Evolutionary conservation across 208 protist genomes (phyloP).

Genomic region (Trypanosoma congolense): DNA sequence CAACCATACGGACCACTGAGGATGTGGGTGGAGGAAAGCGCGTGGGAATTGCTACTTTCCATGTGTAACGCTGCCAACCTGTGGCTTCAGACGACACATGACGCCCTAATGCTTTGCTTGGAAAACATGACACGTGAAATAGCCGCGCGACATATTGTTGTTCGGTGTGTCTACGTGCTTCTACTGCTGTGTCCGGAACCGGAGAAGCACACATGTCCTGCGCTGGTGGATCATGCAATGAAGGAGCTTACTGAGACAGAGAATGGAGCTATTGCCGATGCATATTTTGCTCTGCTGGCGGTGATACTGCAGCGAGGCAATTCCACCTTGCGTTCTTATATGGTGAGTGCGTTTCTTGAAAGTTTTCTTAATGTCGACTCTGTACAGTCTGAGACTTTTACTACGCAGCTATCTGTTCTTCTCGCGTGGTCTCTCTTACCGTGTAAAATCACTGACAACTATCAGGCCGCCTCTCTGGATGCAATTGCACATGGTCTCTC

Average conservation of each 20-base stretch:
- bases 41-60: conserved; percentile 69
- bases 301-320: conserved; percentile 25
- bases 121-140: conserved; percentile 57
- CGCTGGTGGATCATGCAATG: conserved; percentile 28
- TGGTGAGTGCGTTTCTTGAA: conserved; percentile 20
- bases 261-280: conserved; percentile 24
- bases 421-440: conserved; percentile 10
- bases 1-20: conserved; percentile 25
- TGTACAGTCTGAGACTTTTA: conserved; percentile 36
- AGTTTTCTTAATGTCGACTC: conserved; percentile 19
- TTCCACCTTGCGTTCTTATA: conserved; percentile 15
- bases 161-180: conserved; percentile 42
- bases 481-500: background rate
- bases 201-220: conserved; percentile 13
- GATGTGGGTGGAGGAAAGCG: conserved; percentile 68
- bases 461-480: background rate
- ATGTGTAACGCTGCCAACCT: conserved; percentile 33
- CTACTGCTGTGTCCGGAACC: conserved; percentile 36
- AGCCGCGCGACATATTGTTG: conserved; percentile 30
- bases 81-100: conserved; percentile 11
- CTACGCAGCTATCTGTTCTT: conserved; percentile 18
- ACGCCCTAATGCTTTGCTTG: conserved; percentile 41
- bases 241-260: conserved; percentile 24
- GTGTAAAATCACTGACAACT: background rate
- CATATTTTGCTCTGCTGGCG: conserved; percentile 26